Evolutionary conservation across 2,329 filamentous ascomycete genomes (phyloP), one percentile per base, ranked within the genome.

Genomic region (Colletotrichum euphorbiae): DNA sequence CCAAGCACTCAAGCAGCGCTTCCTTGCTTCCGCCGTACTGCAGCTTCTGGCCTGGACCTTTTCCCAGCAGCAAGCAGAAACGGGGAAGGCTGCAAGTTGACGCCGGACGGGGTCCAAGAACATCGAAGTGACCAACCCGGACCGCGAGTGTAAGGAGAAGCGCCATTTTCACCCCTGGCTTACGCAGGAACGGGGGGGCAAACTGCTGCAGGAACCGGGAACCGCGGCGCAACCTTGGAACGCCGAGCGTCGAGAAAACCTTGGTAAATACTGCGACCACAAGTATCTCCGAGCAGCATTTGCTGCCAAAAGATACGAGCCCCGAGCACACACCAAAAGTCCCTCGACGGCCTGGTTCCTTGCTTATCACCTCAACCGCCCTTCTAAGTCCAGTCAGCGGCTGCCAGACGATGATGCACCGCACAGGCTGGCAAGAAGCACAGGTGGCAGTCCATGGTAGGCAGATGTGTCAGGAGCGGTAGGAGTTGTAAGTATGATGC

Each of bases 101-200:
- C n/a, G n/a, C n/a, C n/a, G n/a, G n/a, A n/a, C 57, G 54, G 40
- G 52, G 45, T 42, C 8, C 33, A 54, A 48, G 15, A 36, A 54
- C 28, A 21, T 28, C 48, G n/a, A 28, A 51, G 31, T 42, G 28
- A 24, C 7, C 48, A 31, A 43, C n/a, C 42, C 43, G 40, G 43
- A 24, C 11, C 17, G 63, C 58, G 58, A 62, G 62, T 55, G 19
- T 42, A 62, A 15, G 54, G 48, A 57, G 52, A 67, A 69, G 67
- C 67, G 67, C 67, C 63, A 69, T 69, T 69, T 69, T 67, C 67
- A 56, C 56, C 67, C 67, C 63, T 69, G 67, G 42, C 51, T 67
- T 48, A 69, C 67, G 67, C 67, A 69, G 63, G 67, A 56, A 69
- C 67, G 56, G 45, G 63, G 62, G 61, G 63, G 42, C 31, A n/a